These are phyloP conservation scores for Heliamphora pulchella DNA, from an alignment of 179 eudicot genomes.

Conservation along the genomic window DNA sequence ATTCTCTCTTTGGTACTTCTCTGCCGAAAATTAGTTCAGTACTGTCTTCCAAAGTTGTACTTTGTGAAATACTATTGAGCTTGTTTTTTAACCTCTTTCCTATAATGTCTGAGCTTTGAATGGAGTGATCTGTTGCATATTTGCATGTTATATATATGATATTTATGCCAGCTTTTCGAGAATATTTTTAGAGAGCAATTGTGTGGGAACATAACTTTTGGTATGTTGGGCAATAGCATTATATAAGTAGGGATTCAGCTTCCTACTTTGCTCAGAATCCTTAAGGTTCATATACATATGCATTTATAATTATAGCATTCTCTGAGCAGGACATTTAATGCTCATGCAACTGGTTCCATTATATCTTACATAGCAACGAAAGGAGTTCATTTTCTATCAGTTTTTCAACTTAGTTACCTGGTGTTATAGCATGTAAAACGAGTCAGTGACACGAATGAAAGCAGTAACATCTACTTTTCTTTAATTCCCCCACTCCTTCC, in stretches of 20 bases:
- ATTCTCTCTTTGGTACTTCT: not conserved
- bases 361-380: not conserved
- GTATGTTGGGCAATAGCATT: not conserved
- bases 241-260: not conserved
- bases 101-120: not conserved
- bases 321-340: not conserved
- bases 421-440: not conserved
- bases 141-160: not conserved
- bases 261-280: conserved; percentile 1
- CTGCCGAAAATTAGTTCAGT: not conserved
- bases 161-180: not conserved
- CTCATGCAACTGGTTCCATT: not conserved
- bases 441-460: not conserved
- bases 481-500: not conserved
- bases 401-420: not conserved
- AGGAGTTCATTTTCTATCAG: not conserved
- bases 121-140: not conserved
- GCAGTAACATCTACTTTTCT: not conserved
- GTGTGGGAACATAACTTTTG: not conserved
- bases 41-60: not conserved
- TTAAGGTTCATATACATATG: not conserved
- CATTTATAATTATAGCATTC: no score
- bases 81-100: not conserved
- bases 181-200: not conserved
- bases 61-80: not conserved